Percentiles rank a stretch among this genome's conserved stretches.
Conservation (phyloP, 2,329 filamentous ascomycete genomes). For the Ophidiomyces ophidiicola region DNA sequence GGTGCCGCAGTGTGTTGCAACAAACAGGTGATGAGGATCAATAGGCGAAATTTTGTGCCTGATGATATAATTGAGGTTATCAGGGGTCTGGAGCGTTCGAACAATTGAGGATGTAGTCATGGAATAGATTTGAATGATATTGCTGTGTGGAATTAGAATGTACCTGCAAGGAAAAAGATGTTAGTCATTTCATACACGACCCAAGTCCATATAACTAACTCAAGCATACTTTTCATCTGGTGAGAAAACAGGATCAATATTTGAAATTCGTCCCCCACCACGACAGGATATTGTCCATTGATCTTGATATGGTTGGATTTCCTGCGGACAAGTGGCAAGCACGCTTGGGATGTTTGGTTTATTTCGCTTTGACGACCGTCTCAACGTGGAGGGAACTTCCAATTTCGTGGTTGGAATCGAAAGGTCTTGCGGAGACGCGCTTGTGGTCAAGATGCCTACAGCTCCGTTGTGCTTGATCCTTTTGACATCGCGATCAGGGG, state of each 20-base stretch:
- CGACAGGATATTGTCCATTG: slow-evolving; percentile 11
- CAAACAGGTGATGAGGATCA: slow-evolving; percentile 42
- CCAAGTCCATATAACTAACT: neutral
- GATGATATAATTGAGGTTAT: slow-evolving; percentile 36
- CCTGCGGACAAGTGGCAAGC: neutral
- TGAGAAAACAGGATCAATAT: slow-evolving; percentile 46
- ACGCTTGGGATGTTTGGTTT: neutral
- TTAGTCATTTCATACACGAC: neutral
- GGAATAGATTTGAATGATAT: slow-evolving; percentile 68
- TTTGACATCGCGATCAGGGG: slow-evolving; percentile 10
- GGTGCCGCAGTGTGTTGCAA: slow-evolving; percentile 40
- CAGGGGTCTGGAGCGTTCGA: slow-evolving; percentile 52
- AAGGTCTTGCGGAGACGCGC: too few species aligned
- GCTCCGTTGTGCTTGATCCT: slow-evolving; percentile 11
- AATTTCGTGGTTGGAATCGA: too few species aligned
- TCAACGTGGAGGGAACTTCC: too few species aligned
- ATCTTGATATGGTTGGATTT: neutral
- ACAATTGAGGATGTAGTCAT: slow-evolving; percentile 68
- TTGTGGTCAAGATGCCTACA: neutral
- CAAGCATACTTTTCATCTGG: slow-evolving; percentile 41
- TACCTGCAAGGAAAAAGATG: slow-evolving; percentile 38
- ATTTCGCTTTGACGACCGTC: too few species aligned
- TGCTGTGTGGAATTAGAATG: slow-evolving; percentile 62
- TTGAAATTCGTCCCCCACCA: slow-evolving; percentile 43
- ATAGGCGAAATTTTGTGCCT: slow-evolving; percentile 41